Conservation (phyloP, 768 basidiomycete species). For the Psilocybe azurescens region DNA sequence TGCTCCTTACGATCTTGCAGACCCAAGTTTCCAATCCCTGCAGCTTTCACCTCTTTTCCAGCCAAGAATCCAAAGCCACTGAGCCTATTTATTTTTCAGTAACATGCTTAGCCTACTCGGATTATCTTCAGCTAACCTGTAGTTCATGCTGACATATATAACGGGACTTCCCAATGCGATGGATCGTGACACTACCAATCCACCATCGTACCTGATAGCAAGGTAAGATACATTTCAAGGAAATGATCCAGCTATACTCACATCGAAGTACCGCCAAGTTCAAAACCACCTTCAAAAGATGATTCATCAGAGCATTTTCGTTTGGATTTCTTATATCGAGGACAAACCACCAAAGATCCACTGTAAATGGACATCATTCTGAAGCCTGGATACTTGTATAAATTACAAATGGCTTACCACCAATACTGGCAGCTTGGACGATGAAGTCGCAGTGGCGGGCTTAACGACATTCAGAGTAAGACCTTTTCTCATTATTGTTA, state of each 20-base stretch:
- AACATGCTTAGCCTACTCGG: background rate
- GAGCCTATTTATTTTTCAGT: conserved; percentile 10
- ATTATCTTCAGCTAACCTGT: conserved; percentile 32
- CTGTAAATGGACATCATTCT: conserved; percentile 26
- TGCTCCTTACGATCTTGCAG: conserved; percentile 60
- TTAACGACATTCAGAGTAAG: conserved; percentile 58
- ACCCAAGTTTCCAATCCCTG: conserved; percentile 66
- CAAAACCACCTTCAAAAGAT: conserved; percentile 42
- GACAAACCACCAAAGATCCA: conserved; percentile 55
- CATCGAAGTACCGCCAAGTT: conserved; percentile 43
- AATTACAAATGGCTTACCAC: conserved; percentile 42
- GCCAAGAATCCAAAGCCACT: conserved; percentile 55
- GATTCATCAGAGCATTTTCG: background rate
- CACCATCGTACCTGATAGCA: conserved; percentile 47
- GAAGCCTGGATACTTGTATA: background rate
- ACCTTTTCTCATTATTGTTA: conserved; percentile 32
- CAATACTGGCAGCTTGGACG: conserved; percentile 55
- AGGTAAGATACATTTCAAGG: background rate
- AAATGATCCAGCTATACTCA: conserved; percentile 17
- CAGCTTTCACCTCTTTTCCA: conserved; percentile 54
- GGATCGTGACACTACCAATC: conserved; percentile 47
- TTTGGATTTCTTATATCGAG: background rate
- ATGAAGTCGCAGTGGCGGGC: conserved; percentile 43
- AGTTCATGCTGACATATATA: conserved; percentile 61
- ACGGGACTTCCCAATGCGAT: conserved; percentile 47